Evolutionary conservation across 495 filamentous ascomycete genomes (phyloP), one percentile per base, ranked within the genome.

Genomic region (Lentithecium fluviatile): DNA sequence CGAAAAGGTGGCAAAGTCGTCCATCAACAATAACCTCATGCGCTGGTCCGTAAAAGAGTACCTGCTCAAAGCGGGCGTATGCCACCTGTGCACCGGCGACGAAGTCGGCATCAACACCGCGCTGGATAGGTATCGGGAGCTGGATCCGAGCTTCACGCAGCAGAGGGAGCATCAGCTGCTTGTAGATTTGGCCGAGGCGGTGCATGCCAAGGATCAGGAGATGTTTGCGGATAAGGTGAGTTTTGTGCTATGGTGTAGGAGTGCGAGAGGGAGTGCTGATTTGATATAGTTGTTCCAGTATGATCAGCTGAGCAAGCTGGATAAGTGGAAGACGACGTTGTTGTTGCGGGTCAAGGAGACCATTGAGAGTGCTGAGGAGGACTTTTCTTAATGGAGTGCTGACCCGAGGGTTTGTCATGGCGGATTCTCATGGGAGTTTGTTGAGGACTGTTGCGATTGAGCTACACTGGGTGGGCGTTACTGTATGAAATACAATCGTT

Each of bases 321-420:
- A 95, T 70, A 91, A 91, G 78, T 97, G 93, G 92, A 93, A 95
- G 85, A 95, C 88, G 55, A 90, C 87, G 37, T 80, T 96, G 37
- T 75, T 96, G 49, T 72, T 95, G 67, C 81, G 85, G 68, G 78
- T 96, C 68, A 96, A 96, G 83, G 85, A 84, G 68, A 79, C 76
- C 51, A 92, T 95, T 67, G 87, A 90, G 76, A 83, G 84, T 69
- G 79, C 84, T 58, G 85, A 80, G 4, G 90, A 93, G 58, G 86
- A 89, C 70, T 89, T 88, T 60, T 87, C 86, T 57, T 89, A 75
- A 56, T 15, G 2, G 45, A 32, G 29, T 32, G 29, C 29, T 3
- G 29, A 4, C 29, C 10, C 3, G 29, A 32, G 29, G 29, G 29
- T n/a, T n/a, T n/a, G n/a, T n/a, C n/a, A n/a, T n/a, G n/a, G n/a